Base-by-base conservation (phyloP, 2,329 filamentous ascomycete genomes). In the Colletotrichum musae region DNA sequence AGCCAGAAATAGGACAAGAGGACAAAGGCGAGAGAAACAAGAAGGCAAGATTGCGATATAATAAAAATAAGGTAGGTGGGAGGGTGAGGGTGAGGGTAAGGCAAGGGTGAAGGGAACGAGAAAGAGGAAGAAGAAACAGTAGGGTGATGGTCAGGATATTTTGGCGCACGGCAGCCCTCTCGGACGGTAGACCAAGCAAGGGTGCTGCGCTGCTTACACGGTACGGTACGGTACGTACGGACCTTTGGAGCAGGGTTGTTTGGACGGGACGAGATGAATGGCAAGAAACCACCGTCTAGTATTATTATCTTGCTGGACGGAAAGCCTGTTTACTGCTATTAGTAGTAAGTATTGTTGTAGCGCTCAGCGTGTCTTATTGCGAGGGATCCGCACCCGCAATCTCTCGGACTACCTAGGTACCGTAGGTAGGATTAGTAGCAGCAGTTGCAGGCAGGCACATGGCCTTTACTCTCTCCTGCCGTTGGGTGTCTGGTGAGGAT, bases 91-190 rank as follows among this genome's bases (percentile, higher is more conserved):
- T 32, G 32, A 36, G 32, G 5, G 32, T 10, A 16, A 45, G 50
- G 41, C 13, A 43, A 43, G 58, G 45, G 59, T 13, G 61, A 59
- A 56, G 32, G 39, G n/a, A 64, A 64, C 32, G 13, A 64, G 52
- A 69, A 32, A 26, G 50, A 66, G 47, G 43, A 52, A 57, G 10
- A 56, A 64, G 52, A 57, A 64, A 48, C 32, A 13, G 61, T 65
- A 60, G 36, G 62, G 56, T 66, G 62, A 69, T 57, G 62, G 66
- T 66, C 62, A 69, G 66, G 56, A 56, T 69, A 52, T 60, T 60
- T 52, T 59, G 64, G 62, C 51, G 60, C 56, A 32, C 47, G 32
- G 32, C 32, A 36, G 32, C 32, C 9, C 41, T 52, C 66, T 66
- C 48, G 43, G 61, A 58, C 62, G 36, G 21, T 24, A 24, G 10